These are phyloP conservation scores for Eucalyptus erythrocorys DNA, from an alignment of 345 rosid species.

Conservation along the genomic window DNA sequence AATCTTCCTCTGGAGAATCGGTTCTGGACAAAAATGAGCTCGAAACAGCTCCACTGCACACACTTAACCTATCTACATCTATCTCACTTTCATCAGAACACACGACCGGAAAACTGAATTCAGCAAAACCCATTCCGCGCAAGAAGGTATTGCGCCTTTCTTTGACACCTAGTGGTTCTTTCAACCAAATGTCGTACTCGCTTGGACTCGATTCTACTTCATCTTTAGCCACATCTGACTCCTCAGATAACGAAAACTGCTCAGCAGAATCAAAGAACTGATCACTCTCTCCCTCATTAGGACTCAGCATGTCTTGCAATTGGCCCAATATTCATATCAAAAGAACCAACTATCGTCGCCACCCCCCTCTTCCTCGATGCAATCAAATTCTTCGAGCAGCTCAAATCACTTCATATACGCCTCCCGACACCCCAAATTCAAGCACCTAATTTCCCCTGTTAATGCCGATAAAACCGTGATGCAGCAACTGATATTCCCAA, in stretches of 20 bases:
- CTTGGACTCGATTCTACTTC: not conserved
- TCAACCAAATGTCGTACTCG: conserved; percentile 41
- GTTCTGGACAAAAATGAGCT: conserved; percentile 5
- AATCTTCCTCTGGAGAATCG: conserved; percentile 1
- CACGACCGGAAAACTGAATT: not conserved
- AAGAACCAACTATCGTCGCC: not conserved
- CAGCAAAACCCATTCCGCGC: conserved; percentile 33
- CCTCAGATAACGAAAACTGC: conserved; percentile 15
- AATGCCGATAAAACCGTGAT: not conserved
- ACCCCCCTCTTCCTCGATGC: conserved; percentile 1
- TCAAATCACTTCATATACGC: not conserved
- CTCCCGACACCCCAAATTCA: not conserved
- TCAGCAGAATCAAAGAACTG: conserved; percentile 62
- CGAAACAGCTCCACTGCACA: conserved; percentile 33
- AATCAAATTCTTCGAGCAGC: not conserved
- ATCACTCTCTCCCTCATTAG: conserved; percentile 26
- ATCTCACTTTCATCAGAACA: not conserved
- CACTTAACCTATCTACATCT: conserved; percentile 23
- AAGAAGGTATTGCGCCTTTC: conserved; percentile 52
- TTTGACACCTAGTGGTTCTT: conserved; percentile 50
- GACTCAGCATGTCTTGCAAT: conserved; percentile 37
- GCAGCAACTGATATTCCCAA: not conserved
- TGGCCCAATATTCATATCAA: conserved; percentile 20
- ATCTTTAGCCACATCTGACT: conserved; percentile 7
- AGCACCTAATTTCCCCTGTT: not conserved